Evolutionary conservation across 306 rosid genomes (phyloP), one percentile per base, ranked within the genome.

Genomic region (Heteromeles arbutifolia): DNA sequence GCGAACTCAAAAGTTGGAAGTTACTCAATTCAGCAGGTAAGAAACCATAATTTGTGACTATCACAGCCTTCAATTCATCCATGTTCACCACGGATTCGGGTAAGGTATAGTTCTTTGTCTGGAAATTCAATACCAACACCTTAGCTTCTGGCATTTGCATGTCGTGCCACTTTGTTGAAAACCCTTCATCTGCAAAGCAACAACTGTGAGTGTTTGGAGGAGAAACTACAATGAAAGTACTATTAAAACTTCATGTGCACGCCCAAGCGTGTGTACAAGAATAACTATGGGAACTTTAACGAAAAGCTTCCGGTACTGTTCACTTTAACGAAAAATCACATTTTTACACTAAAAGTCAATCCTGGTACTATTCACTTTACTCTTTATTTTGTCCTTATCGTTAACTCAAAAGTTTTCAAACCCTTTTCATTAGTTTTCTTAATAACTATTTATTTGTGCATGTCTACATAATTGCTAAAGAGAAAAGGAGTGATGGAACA

Each of bases 61-160:
- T 75, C 13, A 93, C 4, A 69, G 77, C 90, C 82, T 89, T 89
- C 63, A 93, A 25, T 39, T 87, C 80, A 13, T 53, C 65, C 97
- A 89, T 86, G 67, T 78, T 66, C 61, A 75, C 78, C 77, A 89
- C 61, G 74, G 86, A 90, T 61, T 34, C 37, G 0, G 97, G 95
- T 8, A 93, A 25, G 53, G 32, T 25, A 73, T 56, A 79, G 29
- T 89, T 80, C 70, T 74, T 41, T 28, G 81, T 32, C 37, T 79
- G 62, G 73, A 86, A 50, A 78, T 86, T 87, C 54, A 93, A 72
- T 44, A 90, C 79, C 19, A 93, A 80, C 52, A 84, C 97, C 84
- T 89, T 85, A 54, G 78, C 89, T 45, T 85, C 50, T 8, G 79
- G 31, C 32, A 88, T 83, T 41, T 81, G 73, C 80, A 87, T 67